Evolutionary conservation across 176 grass and related monocot species (phyloP), one percentile per base, ranked within the genome.

Genomic region (Oryza longistaminata): DNA sequence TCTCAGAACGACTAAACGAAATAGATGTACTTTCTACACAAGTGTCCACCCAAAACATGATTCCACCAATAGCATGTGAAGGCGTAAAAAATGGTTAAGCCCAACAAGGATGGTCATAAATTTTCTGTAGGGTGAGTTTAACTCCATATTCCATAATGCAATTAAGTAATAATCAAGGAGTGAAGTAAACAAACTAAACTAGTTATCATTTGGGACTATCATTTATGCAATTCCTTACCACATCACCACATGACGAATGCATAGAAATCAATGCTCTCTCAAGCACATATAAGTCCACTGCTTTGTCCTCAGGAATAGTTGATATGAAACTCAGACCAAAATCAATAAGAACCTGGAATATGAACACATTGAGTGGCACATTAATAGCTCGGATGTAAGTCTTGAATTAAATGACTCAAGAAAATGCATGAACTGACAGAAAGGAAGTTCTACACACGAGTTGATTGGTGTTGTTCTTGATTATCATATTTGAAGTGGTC

Each of bases 401-500:
- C 22, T 3, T 29, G 49, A 64, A 40, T 40, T 68, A 35, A 80
- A 85, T 48, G 26, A 46, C 44, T 26, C 22, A 84, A 53, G 24
- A 34, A 77, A 66, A 92, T 17, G 65, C 1, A 86, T 78, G 8
- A 73, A 60, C 3, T 17, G 66, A 70, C 8, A 13, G 0, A 50
- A 70, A 72, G 70, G 25, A 88, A 39, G 83, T 71, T 85, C 21
- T 68, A 69, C 64, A 0, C 33, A 98, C 96, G 80, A 95, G 67
- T 43, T 92, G 88, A 87, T 95, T 88, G 74, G 68, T 82, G 66
- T 39, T 80, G 48, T 77, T 86, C 89, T 91, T 95, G 53, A 95
- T 75, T 82, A 98, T 89, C 96, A 98, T 98, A 88, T 98, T 98
- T 68, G 96, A 98, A 21, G 96, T 98, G 14, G 96, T 98, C 61